Conservation (phyloP, 192 early-diverging fungal species). For the Hyaloraphidium curvatum region DNA sequence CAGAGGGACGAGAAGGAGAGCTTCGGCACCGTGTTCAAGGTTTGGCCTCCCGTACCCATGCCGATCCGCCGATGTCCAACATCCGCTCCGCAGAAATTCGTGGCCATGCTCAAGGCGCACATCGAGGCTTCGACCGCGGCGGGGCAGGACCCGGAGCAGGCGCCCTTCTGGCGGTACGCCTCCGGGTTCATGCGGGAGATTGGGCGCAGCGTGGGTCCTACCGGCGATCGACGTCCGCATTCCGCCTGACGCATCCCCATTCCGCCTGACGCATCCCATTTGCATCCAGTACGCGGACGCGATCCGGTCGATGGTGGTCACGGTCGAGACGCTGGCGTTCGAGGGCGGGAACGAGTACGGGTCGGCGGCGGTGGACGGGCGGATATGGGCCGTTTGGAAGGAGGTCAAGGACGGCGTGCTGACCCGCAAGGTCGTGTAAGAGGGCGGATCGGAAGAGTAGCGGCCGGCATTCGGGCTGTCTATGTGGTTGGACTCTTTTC, state of each 20-base stretch:
- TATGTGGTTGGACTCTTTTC: no score
- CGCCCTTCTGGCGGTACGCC: constrained; percentile 35
- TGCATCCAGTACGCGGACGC: neutral
- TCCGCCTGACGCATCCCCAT: neutral
- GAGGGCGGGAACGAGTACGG: neutral
- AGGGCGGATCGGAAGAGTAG: no score
- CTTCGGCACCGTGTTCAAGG: constrained; percentile 7
- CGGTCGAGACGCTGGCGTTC: neutral
- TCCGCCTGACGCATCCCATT: neutral
- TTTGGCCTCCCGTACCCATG: constrained; percentile 11
- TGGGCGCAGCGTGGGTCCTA: constrained; percentile 37
- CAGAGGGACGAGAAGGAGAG: constrained; percentile 17
- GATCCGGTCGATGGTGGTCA: neutral
- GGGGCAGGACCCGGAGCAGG: constrained; percentile 5
- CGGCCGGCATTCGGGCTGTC: no score
- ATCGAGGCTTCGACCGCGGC: neutral
- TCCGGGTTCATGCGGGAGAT: constrained; percentile 38
- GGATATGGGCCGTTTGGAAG: no score
- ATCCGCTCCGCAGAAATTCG: constrained; percentile 1
- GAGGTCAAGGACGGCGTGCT: no score
- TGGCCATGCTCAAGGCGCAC: neutral
- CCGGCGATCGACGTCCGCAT: neutral
- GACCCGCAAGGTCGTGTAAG: no score
- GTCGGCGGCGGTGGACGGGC: no score
- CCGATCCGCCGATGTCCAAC: constrained; percentile 7